Base-by-base conservation (phyloP, 2,329 filamentous ascomycete species). In the Sordariomycetes sp. region DNA sequence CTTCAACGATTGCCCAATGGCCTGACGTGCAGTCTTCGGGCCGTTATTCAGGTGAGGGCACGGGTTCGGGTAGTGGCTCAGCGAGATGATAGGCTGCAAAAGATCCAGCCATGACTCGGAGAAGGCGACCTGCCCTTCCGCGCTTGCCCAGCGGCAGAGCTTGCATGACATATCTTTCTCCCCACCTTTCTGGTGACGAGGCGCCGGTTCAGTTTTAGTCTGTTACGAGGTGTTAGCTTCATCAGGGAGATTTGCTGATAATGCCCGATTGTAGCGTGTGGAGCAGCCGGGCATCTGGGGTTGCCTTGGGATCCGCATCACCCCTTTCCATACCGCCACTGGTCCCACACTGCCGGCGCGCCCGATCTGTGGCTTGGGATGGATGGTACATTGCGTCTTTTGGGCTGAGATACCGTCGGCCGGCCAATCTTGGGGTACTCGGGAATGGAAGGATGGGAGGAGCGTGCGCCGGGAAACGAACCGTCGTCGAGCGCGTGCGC, bases 21-120 rank as follows among this genome's bases (percentile, higher is more conserved):
- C 45, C 45, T 36, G 22, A n/a, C 22, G 42, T 42, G 22, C 22
- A 5, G 45, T 24, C 45, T 56, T 56, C 54, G 54, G 54, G 42
- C 54, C 54, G 34, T 50, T 56, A 24, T 51, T 56, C 54, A 56
- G 54, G 54, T 56, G 54, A 51, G 54, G 22, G 39, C 28, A 56
- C 15, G 24, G 54, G n/a, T 34, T 42, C 24, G 53, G 28, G 32
- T 17, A 54, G 34, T 54, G 22, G 32, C 52, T 50, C 12, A 20
- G 45, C 12, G 22, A 22, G 45, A 50, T 20, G 4, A 39, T 17
- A 39, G 36, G 17, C 6, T 24, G 22, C 45, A 3, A 24, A 24
- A 22, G 45, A 22, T 50, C 10, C 45, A 7, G 45, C 8, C 45
- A n/a, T 39, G 12, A 39, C 12, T 39, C 39, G 39, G 39, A 17